Evolutionary conservation across 2,329 filamentous ascomycete genomes (phyloP).

Genomic region (Neocatenulostroma microsporum): DNA sequence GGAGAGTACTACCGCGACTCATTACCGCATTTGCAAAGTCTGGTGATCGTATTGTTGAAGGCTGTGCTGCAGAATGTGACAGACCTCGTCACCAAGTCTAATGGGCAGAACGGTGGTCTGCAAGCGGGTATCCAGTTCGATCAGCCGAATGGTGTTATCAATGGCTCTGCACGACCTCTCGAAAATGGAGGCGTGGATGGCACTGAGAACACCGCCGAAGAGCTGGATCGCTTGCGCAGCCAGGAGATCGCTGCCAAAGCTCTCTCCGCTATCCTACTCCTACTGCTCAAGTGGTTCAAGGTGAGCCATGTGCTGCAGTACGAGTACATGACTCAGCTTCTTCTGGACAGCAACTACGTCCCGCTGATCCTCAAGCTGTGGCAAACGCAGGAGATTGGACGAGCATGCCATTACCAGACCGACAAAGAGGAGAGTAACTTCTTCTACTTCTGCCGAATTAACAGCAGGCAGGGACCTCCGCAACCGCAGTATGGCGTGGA

Average conservation of each 20-base stretch:
- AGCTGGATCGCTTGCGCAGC: slow-evolving; percentile 70
- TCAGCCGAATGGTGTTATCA: slow-evolving; percentile 16
- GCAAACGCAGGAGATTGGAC: slow-evolving; percentile 87
- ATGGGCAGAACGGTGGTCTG: slow-evolving; percentile 38
- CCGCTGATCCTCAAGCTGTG: slow-evolving; percentile 88
- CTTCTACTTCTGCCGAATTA: slow-evolving; percentile 77
- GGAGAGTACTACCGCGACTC: slow-evolving; percentile 74
- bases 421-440: slow-evolving; percentile 81
- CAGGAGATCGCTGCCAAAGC: slow-evolving; percentile 88
- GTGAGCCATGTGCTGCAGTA: slow-evolving; percentile 91
- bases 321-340: slow-evolving; percentile 86
- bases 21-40: slow-evolving; percentile 79
- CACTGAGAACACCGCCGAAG: slow-evolving; percentile 46
- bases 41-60: slow-evolving; percentile 87
- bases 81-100: slow-evolving; percentile 60
- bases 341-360: slow-evolving; percentile 92
- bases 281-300: slow-evolving; percentile 95
- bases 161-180: slow-evolving; percentile 27
- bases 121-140: slow-evolving; percentile 41
- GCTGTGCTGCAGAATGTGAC: slow-evolving; percentile 82
- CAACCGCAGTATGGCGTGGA: not conserved
- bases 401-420: slow-evolving; percentile 75
- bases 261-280: slow-evolving; percentile 75
- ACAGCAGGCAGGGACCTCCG: slow-evolving; percentile 52
- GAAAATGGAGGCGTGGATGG: slow-evolving; percentile 30